Percentiles rank a stretch among this genome's conserved stretches.
Evolutionary conservation across 768 basidiomycete genomes (phyloP).

Genomic region (Suillus variegatus): DNA sequence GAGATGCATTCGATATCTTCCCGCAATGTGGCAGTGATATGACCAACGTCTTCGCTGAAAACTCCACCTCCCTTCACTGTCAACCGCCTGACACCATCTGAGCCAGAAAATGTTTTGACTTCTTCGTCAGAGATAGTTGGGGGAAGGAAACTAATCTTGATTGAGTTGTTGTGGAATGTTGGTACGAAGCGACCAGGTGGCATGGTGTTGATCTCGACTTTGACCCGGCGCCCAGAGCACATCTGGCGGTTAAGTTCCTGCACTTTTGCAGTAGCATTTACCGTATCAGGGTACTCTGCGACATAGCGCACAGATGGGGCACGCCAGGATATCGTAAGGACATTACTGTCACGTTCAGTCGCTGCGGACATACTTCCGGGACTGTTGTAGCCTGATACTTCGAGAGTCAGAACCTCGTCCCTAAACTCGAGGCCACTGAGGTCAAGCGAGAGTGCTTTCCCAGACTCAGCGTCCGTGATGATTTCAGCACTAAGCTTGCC

Average conservation of each 20-base stretch:
- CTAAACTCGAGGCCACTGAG: slow-evolving; percentile 53
- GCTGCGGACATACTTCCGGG: slow-evolving; percentile 44
- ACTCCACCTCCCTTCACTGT: slow-evolving; percentile 18
- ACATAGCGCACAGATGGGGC: slow-evolving; percentile 47
- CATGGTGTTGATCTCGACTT: slow-evolving; percentile 43
- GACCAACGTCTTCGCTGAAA: slow-evolving; percentile 17
- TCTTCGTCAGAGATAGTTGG: slow-evolving; percentile 21
- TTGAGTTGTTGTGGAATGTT: slow-evolving; percentile 32
- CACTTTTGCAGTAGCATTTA: slow-evolving; percentile 30
- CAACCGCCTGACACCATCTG: slow-evolving; percentile 26
- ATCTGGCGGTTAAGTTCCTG: slow-evolving; percentile 36
- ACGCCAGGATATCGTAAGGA: slow-evolving; percentile 53
- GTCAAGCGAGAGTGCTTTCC: slow-evolving; percentile 40
- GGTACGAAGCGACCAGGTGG: slow-evolving; percentile 32
- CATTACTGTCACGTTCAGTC: slow-evolving; percentile 33
- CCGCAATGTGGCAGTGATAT: slow-evolving; percentile 24
- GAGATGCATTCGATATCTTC: slow-evolving; percentile 23
- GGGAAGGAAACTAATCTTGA: slow-evolving; percentile 48
- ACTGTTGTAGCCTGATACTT: slow-evolving; percentile 40
- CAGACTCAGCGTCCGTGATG: slow-evolving; percentile 42
- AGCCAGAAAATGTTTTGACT: slow-evolving; percentile 33
- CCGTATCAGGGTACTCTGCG: slow-evolving; percentile 37
- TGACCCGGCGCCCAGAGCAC: slow-evolving; percentile 46
- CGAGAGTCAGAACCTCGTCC: slow-evolving; percentile 42
- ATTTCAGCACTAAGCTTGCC: slow-evolving; percentile 42